Conservation (phyloP, 148 eudicot genomes). For the Polygonum maritimum region DNA sequence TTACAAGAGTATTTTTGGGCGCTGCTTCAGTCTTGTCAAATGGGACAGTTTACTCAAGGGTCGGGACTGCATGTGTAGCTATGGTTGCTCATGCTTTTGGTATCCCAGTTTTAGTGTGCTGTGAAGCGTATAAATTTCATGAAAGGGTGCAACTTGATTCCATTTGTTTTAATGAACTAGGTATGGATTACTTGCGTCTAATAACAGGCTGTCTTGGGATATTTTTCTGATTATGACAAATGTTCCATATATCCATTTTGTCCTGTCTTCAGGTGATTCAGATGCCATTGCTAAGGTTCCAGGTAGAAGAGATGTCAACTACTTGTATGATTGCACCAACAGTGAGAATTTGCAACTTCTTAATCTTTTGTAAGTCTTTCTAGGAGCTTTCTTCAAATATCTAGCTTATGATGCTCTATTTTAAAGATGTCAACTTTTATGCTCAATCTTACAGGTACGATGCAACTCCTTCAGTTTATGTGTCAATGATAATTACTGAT, state of each 20-base stretch:
- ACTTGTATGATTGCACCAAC: constrained; percentile 56
- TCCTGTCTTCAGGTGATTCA: constrained; percentile 54
- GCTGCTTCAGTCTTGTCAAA: constrained; percentile 88
- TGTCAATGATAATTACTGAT: constrained; percentile 93
- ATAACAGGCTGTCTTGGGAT: background rate
- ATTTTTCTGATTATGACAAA: background rate
- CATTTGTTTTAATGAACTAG: constrained; percentile 95
- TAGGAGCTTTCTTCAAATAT: background rate
- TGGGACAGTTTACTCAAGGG: constrained; percentile 97
- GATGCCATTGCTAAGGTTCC: constrained; percentile 67
- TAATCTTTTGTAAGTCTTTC: constrained; percentile 66
- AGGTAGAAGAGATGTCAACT: constrained; percentile 63
- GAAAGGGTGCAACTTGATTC: constrained; percentile 98
- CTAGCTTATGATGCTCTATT: background rate
- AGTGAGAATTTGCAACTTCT: constrained; percentile 73
- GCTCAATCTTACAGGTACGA: constrained; percentile 50
- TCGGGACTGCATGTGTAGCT: constrained; percentile 94
- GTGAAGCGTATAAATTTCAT: constrained; percentile 98
- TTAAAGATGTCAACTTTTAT: background rate
- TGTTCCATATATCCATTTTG: background rate
- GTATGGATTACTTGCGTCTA: constrained; percentile 28
- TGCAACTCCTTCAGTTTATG: constrained; percentile 88
- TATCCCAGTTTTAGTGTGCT: constrained; percentile 89
- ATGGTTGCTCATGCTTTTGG: constrained; percentile 97
- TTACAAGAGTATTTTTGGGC: constrained; percentile 76